These are phyloP conservation scores for Mimosa pudica DNA, from an alignment of 306 rosid genomes.

Conservation along the genomic window DNA sequence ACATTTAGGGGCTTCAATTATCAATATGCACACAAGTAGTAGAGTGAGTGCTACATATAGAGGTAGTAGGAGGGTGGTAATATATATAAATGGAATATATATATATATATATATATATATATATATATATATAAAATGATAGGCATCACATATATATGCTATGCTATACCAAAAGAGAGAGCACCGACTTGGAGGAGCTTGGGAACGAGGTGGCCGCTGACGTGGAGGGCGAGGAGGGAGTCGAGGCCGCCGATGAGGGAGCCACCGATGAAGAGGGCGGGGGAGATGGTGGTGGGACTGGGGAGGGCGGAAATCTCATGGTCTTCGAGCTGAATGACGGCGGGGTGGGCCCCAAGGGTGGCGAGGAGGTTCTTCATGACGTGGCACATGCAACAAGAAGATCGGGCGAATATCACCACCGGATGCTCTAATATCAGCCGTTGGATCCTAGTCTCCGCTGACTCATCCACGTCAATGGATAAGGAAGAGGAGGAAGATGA, in stretches of 20 bases:
- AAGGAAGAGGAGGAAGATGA: constrained; percentile 47
- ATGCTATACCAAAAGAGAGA: no score
- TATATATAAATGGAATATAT: background rate
- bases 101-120: no score
- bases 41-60: no score
- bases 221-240: constrained; percentile 95
- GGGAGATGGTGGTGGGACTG: constrained; percentile 42
- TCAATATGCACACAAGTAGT: background rate
- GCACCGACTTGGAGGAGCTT: constrained; percentile 89
- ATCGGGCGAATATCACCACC: constrained; percentile 83
- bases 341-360: constrained; percentile 87
- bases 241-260: constrained; percentile 77
- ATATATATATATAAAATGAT: no score
- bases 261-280: constrained; percentile 88
- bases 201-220: constrained; percentile 90
- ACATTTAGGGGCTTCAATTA: constrained; percentile 2
- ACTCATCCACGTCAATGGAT: constrained; percentile 85
- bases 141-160: no score
- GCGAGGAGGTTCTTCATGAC: constrained; percentile 97
- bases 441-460: constrained; percentile 72
- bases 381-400: constrained; percentile 98
- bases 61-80: background rate
- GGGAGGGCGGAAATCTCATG: constrained; percentile 82
- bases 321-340: constrained; percentile 94
- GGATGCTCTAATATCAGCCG: constrained; percentile 96